Conservation (phyloP, 2,329 filamentous ascomycete genomes). For the Fusarium neocosmosporiellum region DNA sequence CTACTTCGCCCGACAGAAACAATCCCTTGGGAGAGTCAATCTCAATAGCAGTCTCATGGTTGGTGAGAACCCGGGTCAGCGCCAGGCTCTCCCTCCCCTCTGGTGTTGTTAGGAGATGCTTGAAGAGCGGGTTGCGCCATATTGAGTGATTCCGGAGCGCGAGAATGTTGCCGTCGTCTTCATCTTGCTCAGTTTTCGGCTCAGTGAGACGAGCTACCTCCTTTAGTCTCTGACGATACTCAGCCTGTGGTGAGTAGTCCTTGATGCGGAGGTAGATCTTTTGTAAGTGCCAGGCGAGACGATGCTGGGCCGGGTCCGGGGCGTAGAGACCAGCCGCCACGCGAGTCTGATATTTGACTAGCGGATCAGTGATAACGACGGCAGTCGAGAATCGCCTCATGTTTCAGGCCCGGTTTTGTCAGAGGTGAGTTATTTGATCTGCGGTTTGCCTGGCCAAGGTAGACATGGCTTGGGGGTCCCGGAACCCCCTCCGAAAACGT, state of each 20-base stretch:
- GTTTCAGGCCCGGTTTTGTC: background rate
- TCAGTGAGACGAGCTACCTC: conserved; percentile 65
- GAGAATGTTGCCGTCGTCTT: conserved; percentile 51
- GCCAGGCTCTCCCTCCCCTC: conserved; percentile 70
- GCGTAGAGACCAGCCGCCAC: conserved; percentile 73
- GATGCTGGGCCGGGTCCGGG: conserved; percentile 78
- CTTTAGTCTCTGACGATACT: conserved; percentile 74
- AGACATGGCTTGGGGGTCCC: conserved; percentile 5
- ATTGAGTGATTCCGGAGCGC: conserved; percentile 66
- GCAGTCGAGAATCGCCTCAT: conserved; percentile 58
- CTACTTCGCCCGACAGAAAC: conserved; percentile 84
- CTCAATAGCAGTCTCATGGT: conserved; percentile 76
- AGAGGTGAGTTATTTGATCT: conserved; percentile 14
- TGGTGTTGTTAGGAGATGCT: conserved; percentile 67
- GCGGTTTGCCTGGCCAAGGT: conserved; percentile 7
- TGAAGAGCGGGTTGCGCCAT: conserved; percentile 68
- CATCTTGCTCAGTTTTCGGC: conserved; percentile 42
- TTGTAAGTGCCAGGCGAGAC: conserved; percentile 79
- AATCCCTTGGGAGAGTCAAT: conserved; percentile 79
- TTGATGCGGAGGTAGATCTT: conserved; percentile 81
- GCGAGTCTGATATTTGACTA: conserved; percentile 80
- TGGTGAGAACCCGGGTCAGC: conserved; percentile 75
- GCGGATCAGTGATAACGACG: conserved; percentile 75
- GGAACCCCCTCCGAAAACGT: background rate
- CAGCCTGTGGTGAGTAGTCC: conserved; percentile 78